Base-by-base conservation (phyloP, 2,329 filamentous ascomycete species). In the Hypoxylon sp. region DNA sequence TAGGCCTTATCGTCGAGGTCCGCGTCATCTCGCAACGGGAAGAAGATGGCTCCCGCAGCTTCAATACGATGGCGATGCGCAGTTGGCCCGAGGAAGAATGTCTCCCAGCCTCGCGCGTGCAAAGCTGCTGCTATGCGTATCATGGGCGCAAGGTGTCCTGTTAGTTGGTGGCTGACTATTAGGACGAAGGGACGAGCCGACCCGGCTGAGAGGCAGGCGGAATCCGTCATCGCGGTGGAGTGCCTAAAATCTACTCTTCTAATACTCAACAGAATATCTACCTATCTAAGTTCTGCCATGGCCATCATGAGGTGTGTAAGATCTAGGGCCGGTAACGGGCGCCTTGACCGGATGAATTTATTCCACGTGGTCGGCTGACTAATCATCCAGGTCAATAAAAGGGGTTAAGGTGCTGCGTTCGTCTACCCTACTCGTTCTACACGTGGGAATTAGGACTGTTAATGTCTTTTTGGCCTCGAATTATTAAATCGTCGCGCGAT, bases 121-220 rank as follows among this genome's bases (percentile, higher is more conserved):
- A 82, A 75, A 17, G 71, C 74, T 2, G 67, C 65, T n/a, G 79
- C 76, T 47, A 82, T 76, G 46, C 79, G 77, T 44, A 80, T 60
- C 42, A 79, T 69, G 0, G 80, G 80, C 0, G 76, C 76, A 19
- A 82, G 67, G 63, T 82, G 80, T 6, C 80, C 80, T 6, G 78
- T 79, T 27, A 82, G 72, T 1, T 77, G 72, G 58, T 81, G 79
- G 61, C 77, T 77, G 44, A 77, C 70, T 59, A 82, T 76, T 17
- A 82, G 73, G 55, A 81, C 50, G 65, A 62, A 67, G 32, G 72
- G 70, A 27, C 55, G 71, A 31, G 6, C 21, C 10, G 44, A 35
- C 2, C 13, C 35, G 47, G 39, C 19, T 2, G 37, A 29, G 19
- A 21, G 39, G 17, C 17, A 44, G 17, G 4, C 21, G 21, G 55